phyloP scores from a whole-genome alignment of 1,139 yeast species.

The Geotrichum histeridarum region DNA sequence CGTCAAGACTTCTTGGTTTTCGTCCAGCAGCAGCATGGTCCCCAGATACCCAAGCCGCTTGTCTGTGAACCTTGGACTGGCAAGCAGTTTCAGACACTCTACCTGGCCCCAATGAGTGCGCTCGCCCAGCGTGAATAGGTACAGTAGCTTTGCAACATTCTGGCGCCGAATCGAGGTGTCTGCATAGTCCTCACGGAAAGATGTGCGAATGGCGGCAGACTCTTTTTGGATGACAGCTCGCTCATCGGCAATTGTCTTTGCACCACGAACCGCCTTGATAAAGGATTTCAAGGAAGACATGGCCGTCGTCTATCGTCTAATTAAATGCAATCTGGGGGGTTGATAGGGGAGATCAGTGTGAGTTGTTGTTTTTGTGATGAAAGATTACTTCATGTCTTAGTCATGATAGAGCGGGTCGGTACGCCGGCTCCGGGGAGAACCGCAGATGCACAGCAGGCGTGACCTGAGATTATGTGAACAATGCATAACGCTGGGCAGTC shows the following conservation, averaged over 20 bases:
- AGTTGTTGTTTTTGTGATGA: not conserved
- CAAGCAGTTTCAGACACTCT: slow-evolving; percentile 86
- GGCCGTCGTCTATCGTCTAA: not conserved
- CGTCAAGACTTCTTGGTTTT: slow-evolving; percentile 91
- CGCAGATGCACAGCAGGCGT: too few species aligned
- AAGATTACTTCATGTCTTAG: not conserved
- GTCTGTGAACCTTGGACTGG: slow-evolving; percentile 79
- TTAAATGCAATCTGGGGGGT: not conserved
- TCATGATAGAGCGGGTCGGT: not conserved
- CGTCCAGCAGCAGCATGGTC: slow-evolving; percentile 85
- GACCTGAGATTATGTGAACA: too few species aligned
- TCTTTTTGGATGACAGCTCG: slow-evolving; percentile 87
- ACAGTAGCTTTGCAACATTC: slow-evolving; percentile 82
- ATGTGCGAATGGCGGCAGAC: slow-evolving; percentile 87
- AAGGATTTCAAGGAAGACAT: slow-evolving; percentile 70
- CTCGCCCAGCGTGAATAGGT: slow-evolving; percentile 89
- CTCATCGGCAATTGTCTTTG: slow-evolving; percentile 96
- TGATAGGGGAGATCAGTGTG: not conserved
- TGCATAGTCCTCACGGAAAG: slow-evolving; percentile 78
- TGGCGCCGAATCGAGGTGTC: slow-evolving; percentile 72
- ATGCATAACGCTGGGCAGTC: too few species aligned
- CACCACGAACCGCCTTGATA: slow-evolving; percentile 83
- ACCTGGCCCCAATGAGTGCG: slow-evolving; percentile 98
- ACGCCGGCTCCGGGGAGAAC: too few species aligned
- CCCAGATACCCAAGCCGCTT: slow-evolving; percentile 93